Conservation (phyloP, 1,139 yeast genomes). For the Pichia sp. region DNA sequence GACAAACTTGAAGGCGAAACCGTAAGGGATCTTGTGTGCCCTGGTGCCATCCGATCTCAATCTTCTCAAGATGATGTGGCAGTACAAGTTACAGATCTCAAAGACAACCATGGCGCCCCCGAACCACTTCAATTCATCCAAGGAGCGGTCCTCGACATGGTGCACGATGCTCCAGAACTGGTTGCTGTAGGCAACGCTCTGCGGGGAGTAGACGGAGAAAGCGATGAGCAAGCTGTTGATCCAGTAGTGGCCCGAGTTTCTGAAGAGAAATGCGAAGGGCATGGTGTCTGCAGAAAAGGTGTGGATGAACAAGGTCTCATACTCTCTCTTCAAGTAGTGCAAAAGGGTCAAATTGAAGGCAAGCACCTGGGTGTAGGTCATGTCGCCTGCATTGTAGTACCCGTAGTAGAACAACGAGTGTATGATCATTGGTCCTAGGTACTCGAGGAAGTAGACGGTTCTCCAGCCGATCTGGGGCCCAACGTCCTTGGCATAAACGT, state of each 20-base stretch:
- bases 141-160: conserved; percentile 33
- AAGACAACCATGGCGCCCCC: conserved; percentile 54
- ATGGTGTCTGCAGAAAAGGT: conserved; percentile 81
- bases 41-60: conserved; percentile 50
- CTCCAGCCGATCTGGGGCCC: conserved; percentile 95
- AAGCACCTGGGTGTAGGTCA: conserved; percentile 49
- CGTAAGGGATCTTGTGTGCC: conserved; percentile 48
- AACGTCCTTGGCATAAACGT: conserved; percentile 67
- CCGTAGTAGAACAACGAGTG: conserved; percentile 64
- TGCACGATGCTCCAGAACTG: conserved; percentile 28
- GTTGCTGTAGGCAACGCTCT: conserved; percentile 2
- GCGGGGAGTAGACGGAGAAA: conserved; percentile 66
- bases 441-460: conserved; percentile 80
- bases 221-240: conserved; percentile 72
- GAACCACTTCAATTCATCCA: conserved; percentile 28
- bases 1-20: conserved; percentile 36
- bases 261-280: conserved; percentile 84
- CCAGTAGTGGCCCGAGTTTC: conserved; percentile 92
- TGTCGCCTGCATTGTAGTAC: conserved; percentile 34
- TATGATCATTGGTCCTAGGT: conserved; percentile 79
- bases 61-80: conserved; percentile 58
- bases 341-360: conserved; percentile 54
- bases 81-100: conserved; percentile 66
- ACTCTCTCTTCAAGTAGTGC: conserved; percentile 84
- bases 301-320: conserved; percentile 81